phyloP scores from a whole-genome alignment of 2,329 filamentous ascomycete species.

The Beauveria brongniartii region DNA sequence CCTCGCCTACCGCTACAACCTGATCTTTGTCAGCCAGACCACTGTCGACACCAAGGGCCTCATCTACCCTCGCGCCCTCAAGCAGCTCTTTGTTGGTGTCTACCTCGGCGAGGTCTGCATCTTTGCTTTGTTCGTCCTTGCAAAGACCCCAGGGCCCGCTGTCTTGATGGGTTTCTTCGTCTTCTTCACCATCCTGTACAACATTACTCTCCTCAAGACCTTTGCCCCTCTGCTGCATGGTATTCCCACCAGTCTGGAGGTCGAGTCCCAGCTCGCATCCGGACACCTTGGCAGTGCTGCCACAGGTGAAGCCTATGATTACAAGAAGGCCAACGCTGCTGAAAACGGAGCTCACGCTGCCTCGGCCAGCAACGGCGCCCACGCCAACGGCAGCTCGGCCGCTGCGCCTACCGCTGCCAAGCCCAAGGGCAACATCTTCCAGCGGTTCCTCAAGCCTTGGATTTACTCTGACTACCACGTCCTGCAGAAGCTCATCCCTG shows the following conservation, averaged over 20 bases:
- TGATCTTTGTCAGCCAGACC: conserved; percentile 73
- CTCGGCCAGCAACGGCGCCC: conserved; percentile 13
- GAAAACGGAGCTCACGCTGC: conserved; percentile 9
- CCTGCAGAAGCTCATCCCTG: conserved; percentile 63
- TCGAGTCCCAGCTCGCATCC: conserved; percentile 25
- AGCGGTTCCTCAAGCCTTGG: conserved; percentile 67
- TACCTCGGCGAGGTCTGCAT: conserved; percentile 75
- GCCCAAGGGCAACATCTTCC: conserved; percentile 45
- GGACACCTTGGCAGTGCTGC: conserved; percentile 10
- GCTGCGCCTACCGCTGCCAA: conserved; percentile 16
- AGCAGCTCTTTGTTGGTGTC: conserved; percentile 75
- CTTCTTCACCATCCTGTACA: conserved; percentile 68
- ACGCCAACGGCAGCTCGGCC: conserved; percentile 21
- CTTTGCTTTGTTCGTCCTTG: conserved; percentile 71
- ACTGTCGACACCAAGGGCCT: conserved; percentile 82
- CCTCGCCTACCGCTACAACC: conserved; percentile 76
- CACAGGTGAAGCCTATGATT: conserved; percentile 19
- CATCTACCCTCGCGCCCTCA: conserved; percentile 78
- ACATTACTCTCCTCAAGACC: conserved; percentile 61
- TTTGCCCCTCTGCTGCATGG: conserved; percentile 64
- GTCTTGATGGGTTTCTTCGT: conserved; percentile 69
- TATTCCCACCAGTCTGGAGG: conserved; percentile 54
- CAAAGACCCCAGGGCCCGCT: conserved; percentile 58
- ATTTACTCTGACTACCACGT: conserved; percentile 62
- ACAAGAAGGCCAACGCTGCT: conserved; percentile 15